Conservation (phyloP, 129 eudicot genomes). For the Solidago caesia region DNA sequence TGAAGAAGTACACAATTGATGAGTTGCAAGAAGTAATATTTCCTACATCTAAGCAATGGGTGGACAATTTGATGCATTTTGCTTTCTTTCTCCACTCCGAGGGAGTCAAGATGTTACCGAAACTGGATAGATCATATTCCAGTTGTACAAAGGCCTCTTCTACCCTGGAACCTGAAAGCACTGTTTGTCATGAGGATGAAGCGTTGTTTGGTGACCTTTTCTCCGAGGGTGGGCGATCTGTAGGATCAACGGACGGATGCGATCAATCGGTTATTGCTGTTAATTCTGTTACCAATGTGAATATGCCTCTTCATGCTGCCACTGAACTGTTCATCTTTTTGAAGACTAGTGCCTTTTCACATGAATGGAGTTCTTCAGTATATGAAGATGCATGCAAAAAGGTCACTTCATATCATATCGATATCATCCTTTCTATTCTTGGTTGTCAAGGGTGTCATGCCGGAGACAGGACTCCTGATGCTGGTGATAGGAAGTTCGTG, state of each 20-base stretch:
- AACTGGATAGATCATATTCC: slow-evolving; percentile 64
- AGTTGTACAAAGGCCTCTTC: slow-evolving; percentile 58
- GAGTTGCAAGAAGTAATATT: slow-evolving; percentile 62
- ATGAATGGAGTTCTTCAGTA: slow-evolving; percentile 58
- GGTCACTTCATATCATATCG: slow-evolving; percentile 64
- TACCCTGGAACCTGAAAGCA: slow-evolving; percentile 61
- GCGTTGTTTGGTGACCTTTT: slow-evolving; percentile 96
- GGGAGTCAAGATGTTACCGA: slow-evolving; percentile 75
- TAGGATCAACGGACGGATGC: slow-evolving; percentile 78
- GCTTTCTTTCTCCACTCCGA: slow-evolving; percentile 73
- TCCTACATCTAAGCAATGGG: slow-evolving; percentile 68
- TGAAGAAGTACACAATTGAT: slow-evolving; percentile 57
- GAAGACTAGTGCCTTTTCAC: slow-evolving; percentile 59
- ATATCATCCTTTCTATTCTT: slow-evolving; percentile 63
- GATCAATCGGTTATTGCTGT: slow-evolving; percentile 61
- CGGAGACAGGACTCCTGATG: slow-evolving; percentile 57
- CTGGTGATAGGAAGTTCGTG: slow-evolving; percentile 51
- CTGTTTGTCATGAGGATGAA: slow-evolving; percentile 89
- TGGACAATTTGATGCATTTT: slow-evolving; percentile 80
- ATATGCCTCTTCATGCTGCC: slow-evolving; percentile 83
- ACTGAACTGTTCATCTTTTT: slow-evolving; percentile 63
- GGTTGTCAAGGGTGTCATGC: slow-evolving; percentile 51
- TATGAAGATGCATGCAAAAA: slow-evolving; percentile 70
- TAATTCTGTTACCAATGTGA: slow-evolving; percentile 50
- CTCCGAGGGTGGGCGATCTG: slow-evolving; percentile 91